A percentile compares a stretch with the other conserved stretches of the same genome.
These are phyloP conservation scores for Pyrrhoderma lamaoense DNA, from an alignment of 1,284 basidiomycete species.

Conservation along the genomic window DNA sequence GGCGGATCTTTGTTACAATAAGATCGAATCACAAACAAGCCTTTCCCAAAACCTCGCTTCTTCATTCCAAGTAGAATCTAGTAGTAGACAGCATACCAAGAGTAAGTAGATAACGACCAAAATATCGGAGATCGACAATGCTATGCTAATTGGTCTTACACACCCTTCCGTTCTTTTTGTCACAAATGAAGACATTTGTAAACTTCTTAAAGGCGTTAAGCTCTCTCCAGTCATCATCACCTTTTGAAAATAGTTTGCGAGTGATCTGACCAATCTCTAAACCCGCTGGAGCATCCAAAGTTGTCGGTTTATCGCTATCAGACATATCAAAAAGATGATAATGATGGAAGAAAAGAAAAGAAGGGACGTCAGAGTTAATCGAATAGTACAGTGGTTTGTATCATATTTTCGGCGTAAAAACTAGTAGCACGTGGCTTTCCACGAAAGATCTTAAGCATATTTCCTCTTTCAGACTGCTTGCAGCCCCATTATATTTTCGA, in stretches of 20 bases:
- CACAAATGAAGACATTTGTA: constrained; percentile 17
- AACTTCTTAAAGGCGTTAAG: constrained; percentile 11
- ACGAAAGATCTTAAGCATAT: too few relatives aligned
- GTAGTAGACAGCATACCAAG: too few relatives aligned
- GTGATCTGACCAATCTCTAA: constrained; percentile 3
- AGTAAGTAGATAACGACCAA: too few relatives aligned
- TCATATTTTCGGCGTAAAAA: too few relatives aligned
- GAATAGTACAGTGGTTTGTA: too few relatives aligned
- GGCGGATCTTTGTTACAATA: background rate
- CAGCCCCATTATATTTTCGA: too few relatives aligned
- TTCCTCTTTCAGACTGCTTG: too few relatives aligned
- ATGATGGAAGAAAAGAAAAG: too few relatives aligned
- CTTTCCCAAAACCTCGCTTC: constrained; percentile 40
- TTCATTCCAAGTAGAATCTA: constrained; percentile 41
- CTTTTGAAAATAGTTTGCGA: constrained; percentile 11
- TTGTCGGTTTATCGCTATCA: background rate
- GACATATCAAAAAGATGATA: background rate
- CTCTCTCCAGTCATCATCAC: constrained; percentile 7
- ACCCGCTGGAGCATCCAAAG: constrained; percentile 3
- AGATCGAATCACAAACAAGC: constrained; percentile 29
- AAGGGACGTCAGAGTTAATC: too few relatives aligned
- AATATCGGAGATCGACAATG: too few relatives aligned
- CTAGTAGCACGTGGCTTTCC: too few relatives aligned
- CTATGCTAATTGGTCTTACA: background rate
- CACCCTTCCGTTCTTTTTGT: constrained; percentile 14